Evolutionary conservation across 2,329 filamentous ascomycete species (phyloP).

Genomic region (Cordyceps javanica): DNA sequence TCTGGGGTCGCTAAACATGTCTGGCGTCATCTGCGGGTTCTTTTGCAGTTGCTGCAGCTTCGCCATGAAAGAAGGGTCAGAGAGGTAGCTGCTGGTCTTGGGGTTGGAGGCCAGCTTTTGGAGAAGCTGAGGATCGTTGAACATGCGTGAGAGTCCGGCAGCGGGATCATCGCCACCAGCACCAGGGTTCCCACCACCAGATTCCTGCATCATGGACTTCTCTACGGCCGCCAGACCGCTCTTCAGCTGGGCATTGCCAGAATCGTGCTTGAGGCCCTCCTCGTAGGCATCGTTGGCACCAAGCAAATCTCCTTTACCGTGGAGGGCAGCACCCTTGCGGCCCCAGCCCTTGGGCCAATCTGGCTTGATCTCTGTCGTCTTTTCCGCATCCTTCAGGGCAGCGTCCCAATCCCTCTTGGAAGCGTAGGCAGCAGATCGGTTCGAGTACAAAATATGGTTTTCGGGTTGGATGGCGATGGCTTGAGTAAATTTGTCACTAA

Average conservation of each 20-base stretch:
- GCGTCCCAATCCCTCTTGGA: conserved; percentile 84
- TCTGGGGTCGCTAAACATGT: conserved; percentile 80
- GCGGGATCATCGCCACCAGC: conserved; percentile 53
- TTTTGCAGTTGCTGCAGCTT: conserved; percentile 77
- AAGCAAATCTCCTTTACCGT: conserved; percentile 79
- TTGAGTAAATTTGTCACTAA: conserved; percentile 86
- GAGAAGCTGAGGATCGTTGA: conserved; percentile 85
- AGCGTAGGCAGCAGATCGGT: conserved; percentile 81
- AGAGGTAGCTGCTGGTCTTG: conserved; percentile 78
- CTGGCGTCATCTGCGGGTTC: conserved; percentile 73
- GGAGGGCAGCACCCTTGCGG: conserved; percentile 84
- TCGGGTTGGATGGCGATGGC: conserved; percentile 81
- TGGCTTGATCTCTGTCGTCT: conserved; percentile 90
- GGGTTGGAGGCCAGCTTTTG: conserved; percentile 91
- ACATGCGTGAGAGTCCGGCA: conserved; percentile 82
- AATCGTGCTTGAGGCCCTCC: conserved; percentile 87
- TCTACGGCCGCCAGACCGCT: conserved; percentile 78
- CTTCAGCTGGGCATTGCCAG: conserved; percentile 88
- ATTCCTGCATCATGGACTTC: conserved; percentile 69
- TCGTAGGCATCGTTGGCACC: conserved; percentile 87
- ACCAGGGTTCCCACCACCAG: conserved; percentile 37
- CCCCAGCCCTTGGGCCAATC: conserved; percentile 98
- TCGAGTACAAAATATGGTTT: conserved; percentile 98
- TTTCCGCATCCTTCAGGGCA: conserved; percentile 83
- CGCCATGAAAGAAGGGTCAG: conserved; percentile 80